Evolutionary conservation across 306 rosid genomes (phyloP), one percentile per base, ranked within the genome.

Genomic region (Rubus idaeus): DNA sequence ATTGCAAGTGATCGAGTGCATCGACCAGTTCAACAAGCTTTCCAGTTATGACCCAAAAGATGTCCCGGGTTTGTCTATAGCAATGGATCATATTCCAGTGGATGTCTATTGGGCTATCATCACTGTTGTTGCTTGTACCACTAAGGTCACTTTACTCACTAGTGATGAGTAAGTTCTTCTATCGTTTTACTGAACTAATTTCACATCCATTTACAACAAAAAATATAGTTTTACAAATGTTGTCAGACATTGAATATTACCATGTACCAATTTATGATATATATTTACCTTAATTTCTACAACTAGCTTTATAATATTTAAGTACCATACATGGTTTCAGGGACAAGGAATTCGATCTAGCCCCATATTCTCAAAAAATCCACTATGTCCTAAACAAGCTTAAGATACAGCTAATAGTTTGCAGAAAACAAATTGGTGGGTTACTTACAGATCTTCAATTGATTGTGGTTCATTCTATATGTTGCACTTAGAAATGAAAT

Each of bases 71-170:
- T 66, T 89, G 78, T 57, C 50, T 1, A 10, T 35, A 0, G 86
- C 86, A 3, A 10, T 81, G 17, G 82, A 79, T 47, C 86, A 85
- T 42, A 71, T 85, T 68, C 88, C 86, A 0, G 85, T 84, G 44
- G 84, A 88, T 81, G 94, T 81, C 6, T 91, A 84, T 10, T 88
- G 92, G 94, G 71, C 85, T 17, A 87, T 89, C 71, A 50, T 82
- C 52, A 84, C 92, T 35, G 37, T 89, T 30, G 90, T 75, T 0
- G 80, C 88, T 60, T 62, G 84, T 53, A 87, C 81, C 10, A 74
- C 84, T 45, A 88, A 86, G 68, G 67, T 85, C 4, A 88, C 82
- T 44, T 68, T 77, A 65, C 88, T 90, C 52, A 86, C 82, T 6
- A 63, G 83, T 53, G 57, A 85, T 3, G 85, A 83, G 90, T 85